phyloP scores from a whole-genome alignment of 73 alveolate species.

The Paramecium caudatum region DNA sequence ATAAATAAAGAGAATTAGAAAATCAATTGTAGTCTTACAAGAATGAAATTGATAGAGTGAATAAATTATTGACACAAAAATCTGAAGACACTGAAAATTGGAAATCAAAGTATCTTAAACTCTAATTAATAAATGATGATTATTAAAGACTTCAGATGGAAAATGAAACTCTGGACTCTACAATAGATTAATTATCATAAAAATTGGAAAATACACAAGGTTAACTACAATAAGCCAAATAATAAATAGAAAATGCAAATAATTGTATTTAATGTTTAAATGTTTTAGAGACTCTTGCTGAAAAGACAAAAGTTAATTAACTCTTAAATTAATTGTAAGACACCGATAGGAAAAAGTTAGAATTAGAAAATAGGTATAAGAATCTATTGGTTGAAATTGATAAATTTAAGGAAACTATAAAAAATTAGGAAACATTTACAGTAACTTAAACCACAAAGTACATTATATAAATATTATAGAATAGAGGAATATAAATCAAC shows the following conservation, averaged over 20 bases:
- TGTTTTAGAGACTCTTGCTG: background rate
- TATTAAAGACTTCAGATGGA: conserved; percentile 4
- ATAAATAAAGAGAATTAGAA: conserved; percentile 37
- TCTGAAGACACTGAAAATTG: conserved; percentile 14
- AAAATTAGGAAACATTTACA: background rate
- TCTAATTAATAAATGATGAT: background rate
- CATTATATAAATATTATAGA: background rate
- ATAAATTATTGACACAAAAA: background rate
- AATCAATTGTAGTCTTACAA: conserved; percentile 13
- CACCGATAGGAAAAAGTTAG: background rate
- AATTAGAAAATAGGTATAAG: conserved; percentile 40
- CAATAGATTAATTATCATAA: background rate
- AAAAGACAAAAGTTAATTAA: conserved; percentile 16
- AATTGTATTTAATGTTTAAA: background rate
- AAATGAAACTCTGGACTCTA: too few species aligned
- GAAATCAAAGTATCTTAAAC: conserved; percentile 8
- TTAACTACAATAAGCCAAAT: background rate
- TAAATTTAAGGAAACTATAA: conserved; percentile 10
- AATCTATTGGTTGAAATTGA: conserved; percentile 10
- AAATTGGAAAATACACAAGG: background rate
- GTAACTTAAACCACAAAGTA: background rate
- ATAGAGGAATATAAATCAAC: conserved; percentile 22
- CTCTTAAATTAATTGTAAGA: background rate
- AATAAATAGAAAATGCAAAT: conserved; percentile 27
- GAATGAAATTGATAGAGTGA: conserved; percentile 3